Evolutionary conservation across 129 eudicot genomes (phyloP), one percentile per base, ranked within the genome.

Genomic region (Flaveria ramosissima): DNA sequence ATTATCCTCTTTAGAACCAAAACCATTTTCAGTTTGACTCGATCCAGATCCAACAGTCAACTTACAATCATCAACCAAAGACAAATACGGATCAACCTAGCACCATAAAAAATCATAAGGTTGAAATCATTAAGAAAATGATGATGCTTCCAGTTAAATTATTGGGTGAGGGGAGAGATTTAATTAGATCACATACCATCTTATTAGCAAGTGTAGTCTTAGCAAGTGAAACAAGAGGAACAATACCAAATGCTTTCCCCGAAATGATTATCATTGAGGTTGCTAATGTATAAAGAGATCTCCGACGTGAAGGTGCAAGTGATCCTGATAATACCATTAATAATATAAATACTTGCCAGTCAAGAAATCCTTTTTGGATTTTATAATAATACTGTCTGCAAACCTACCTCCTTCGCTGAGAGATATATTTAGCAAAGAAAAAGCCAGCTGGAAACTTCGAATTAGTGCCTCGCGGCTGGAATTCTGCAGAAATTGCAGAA

Each of bases 61-160:
- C 88, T 92, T 92, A 84, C 80, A 73, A 73, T 92, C 95, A 72
- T 92, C 97, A 70, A 89, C 92, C 87, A 92, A 80, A 42, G 68
- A 77, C 71, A 92, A 88, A 74, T 74, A 92, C 42, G 96, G 96
- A 82, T 92, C 97, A 78, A 82, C 90, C 97, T 92, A 87, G 26
- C 70, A 68, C 71, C 71, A 74, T 73, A 55, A 80, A 55, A 74
- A 67, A 53, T 41, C 27, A 72, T 51, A 71, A 51, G 26, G 43
- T 62, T 62, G 7, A 60, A 60, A 26, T 30, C 24, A 30, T 14
- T 39, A 41, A 39, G 16, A 39, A 17, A 24, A 15, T 14, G 43
- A 56, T 19, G 17, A 74, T 21, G 48, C 70, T 57, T 47, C 43
- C 23, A 32, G 20, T 72, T 72, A 52, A 42, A 39, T 64, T 27